Conservation (phyloP, 495 filamentous ascomycete genomes). For the Aspergillus asperescens region DNA sequence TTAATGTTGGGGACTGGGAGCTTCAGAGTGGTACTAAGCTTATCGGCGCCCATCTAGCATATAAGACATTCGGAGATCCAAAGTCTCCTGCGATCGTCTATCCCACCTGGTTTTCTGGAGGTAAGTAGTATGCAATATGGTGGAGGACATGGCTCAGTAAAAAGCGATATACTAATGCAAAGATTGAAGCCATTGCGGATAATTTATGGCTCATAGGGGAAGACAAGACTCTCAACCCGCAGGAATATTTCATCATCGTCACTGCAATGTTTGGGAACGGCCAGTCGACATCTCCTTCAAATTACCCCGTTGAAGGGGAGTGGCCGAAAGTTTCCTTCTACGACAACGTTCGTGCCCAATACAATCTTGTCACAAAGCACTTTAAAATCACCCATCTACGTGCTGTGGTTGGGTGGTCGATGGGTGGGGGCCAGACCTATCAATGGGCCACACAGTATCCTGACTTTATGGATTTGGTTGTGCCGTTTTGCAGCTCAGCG, state of each 20-base stretch:
- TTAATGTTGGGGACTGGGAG: conserved; percentile 56
- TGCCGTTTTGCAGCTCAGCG: conserved; percentile 65
- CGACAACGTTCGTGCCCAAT: conserved; percentile 65
- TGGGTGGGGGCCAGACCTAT: conserved; percentile 64
- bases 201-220: conserved; percentile 64
- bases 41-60: conserved; percentile 56
- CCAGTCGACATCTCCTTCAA: conserved; percentile 65
- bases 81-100: conserved; percentile 62
- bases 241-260: conserved; percentile 64
- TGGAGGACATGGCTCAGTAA: neutral
- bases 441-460: conserved; percentile 72
- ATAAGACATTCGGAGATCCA: conserved; percentile 63
- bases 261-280: conserved; percentile 69
- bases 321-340: conserved; percentile 61
- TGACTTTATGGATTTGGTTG: conserved; percentile 59
- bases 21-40: conserved; percentile 55
- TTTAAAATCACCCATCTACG: conserved; percentile 56
- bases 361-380: conserved; percentile 58
- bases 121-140: conserved; percentile 28
- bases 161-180: neutral
- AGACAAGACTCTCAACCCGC: conserved; percentile 54
- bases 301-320: conserved; percentile 46
- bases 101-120: conserved; percentile 65
- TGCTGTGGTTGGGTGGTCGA: conserved; percentile 64
- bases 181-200: conserved; percentile 47